These are phyloP conservation scores for Neospora caninum DNA, from an alignment of 169 alveolate genomes.

Conservation along the genomic window DNA sequence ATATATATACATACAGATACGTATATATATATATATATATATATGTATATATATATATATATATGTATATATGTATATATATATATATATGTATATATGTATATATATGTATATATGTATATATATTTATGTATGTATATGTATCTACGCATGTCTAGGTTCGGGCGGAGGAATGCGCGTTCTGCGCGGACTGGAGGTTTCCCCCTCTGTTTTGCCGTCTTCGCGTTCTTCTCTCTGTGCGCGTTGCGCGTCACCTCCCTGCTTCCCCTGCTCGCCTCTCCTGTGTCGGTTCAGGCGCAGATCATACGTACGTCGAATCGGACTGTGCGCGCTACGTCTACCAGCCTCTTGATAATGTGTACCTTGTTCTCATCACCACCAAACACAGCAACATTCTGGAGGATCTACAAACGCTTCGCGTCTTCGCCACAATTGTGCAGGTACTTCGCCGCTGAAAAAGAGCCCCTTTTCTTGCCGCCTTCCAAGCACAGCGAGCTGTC, in stretches of 20 bases:
- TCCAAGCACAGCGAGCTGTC: too few relatives aligned
- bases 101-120: too few relatives aligned
- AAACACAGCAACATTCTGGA: conserved; percentile 89
- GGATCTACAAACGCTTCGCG: conserved; percentile 87
- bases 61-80: too few relatives aligned
- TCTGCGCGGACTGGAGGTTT: background rate
- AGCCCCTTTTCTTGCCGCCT: too few relatives aligned
- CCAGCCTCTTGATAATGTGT: conserved; percentile 87
- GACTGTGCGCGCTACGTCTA: conserved; percentile 88
- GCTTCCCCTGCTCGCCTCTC: background rate
- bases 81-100: too few relatives aligned
- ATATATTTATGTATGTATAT: background rate
- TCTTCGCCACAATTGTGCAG: conserved; percentile 82
- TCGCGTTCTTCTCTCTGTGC: background rate
- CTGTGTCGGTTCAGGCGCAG: conserved; percentile 67
- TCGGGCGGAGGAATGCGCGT: background rate
- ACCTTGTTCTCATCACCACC: conserved; percentile 86
- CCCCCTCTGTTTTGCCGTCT: background rate
- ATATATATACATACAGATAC: too few relatives aligned
- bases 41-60: background rate
- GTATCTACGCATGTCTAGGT: background rate
- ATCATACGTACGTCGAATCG: conserved; percentile 89
- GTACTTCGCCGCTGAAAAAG: conserved; percentile 32
- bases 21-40: background rate
- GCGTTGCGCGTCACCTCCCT: background rate